Evolutionary conservation across 164 flowering plant genomes (phyloP), one percentile per base, ranked within the genome.

Genomic region (Nelumbo lutea): DNA sequence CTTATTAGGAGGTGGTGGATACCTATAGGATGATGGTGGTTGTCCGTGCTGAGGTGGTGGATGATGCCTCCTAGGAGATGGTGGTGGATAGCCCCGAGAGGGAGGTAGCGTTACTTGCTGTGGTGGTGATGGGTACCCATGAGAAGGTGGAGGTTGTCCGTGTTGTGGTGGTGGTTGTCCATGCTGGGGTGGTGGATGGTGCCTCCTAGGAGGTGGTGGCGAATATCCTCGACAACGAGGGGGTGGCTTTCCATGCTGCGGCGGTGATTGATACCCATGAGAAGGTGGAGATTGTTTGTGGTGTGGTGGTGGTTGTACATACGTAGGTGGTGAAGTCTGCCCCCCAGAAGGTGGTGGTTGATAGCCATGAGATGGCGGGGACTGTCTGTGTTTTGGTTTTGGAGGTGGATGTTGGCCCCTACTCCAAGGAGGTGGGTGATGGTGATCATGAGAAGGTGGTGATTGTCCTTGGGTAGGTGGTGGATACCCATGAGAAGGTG

Each of bases 1-100:
- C 2, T 65, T 47, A n/a, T 58, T 15, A 1, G 64, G 9, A 1
- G 69, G 70, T 38, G 75, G 75, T 50, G 70, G 69, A 11, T 72
- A 11, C 45, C 38, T 3, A 0, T 65, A 70, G 1, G 55, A 11
- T 15, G 73, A 66, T 15, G 66, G 67, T 14, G 56, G 70, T 6
- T 59, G 40, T 11, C 55, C 42, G 6, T 11, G 44, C 3, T 40
- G 38, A n/a, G 63, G 11, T 13, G 70, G 57, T 13, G 14, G 57
- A 3, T n/a, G 8, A 4, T 65, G 6, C 11, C 62, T 42, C 9
- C 9, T 7, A 40, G 43, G 7, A 46, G 7, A 7, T 46, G 48
- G 48, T 4, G 48, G 44, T 5, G 59, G 11, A 45, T 46, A 14
- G 3, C 39, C 46, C 0, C 42, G 62, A 10, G 44, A 1, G 3